Base-by-base conservation (phyloP, 2,329 filamentous ascomycete species). In the Sporothrix pallida region DNA sequence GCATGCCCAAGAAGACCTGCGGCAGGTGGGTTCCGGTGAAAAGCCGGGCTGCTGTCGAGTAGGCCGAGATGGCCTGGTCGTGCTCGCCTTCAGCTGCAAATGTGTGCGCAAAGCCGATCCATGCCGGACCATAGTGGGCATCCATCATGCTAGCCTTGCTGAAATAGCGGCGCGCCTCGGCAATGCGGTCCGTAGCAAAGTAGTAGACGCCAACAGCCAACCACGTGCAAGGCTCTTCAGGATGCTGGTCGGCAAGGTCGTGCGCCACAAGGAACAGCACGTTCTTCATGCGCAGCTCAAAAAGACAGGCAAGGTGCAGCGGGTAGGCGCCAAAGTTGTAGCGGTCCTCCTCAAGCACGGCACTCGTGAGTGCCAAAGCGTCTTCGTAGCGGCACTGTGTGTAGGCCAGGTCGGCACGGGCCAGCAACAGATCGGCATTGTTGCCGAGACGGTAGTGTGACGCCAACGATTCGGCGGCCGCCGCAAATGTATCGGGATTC, bases 71-170 rank as follows among this genome's bases (percentile, higher is more conserved):
- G 67, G 96, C 96, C 83, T 99, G 96, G 81, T 99, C 96, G 81
- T 98, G 95, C 82, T 99, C 96, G 71, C 96, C 96, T 81, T 99
- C 96, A 12, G 94, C 95, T 0, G 96, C 96, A 81, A 99, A 99
- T 0, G 96, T 99, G 81, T 99, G 97, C 0, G 96, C 96, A 80
- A 99, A 99, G 1, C 97, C 96, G 76, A 99, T 98, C 96, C 96
- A 99, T 2, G 96, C 96, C 0, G 96, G 93, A 0, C 95, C 95
- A 78, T 97, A 99, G 83, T 98, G 95, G 7, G 95, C 93, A 80
- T 99, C 95, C 91, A 99, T 95, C 86, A 98, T 92, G 77, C 93
- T 97, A 4, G 97, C 93, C 83, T 99, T 99, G 79, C 93, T 97
- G 82, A 99, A 99, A 85, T 96, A 99, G 54, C 95, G 90, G 12